Conservation (phyloP, 495 filamentous ascomycete species). For the Penicillium turbatum region DNA sequence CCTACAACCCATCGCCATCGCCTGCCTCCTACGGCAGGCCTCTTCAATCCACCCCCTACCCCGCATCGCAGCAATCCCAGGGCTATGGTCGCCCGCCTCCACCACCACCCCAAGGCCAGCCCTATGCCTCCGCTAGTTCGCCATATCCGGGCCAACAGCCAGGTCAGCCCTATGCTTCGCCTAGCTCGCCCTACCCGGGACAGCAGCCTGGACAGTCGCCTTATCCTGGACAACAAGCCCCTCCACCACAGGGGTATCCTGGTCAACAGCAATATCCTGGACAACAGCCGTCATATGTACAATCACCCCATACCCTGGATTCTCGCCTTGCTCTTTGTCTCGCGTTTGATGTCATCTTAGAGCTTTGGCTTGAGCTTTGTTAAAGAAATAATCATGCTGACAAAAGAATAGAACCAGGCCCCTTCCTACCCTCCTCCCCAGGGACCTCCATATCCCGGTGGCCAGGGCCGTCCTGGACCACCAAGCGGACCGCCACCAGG, state of each 20-base stretch:
- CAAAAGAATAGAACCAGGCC: slow-evolving; percentile 17
- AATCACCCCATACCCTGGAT: slow-evolving; percentile 13
- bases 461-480: slow-evolving; percentile 28
- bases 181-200: slow-evolving; percentile 33
- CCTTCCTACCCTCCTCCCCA: slow-evolving; percentile 30
- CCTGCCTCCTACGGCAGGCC: slow-evolving; percentile 30
- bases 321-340: neutral
- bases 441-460: slow-evolving; percentile 32
- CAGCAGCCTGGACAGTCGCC: slow-evolving; percentile 17
- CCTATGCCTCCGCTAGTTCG: slow-evolving; percentile 26
- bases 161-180: slow-evolving; percentile 34
- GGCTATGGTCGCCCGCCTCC: slow-evolving; percentile 29
- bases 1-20: slow-evolving; percentile 35
- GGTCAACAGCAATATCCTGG: slow-evolving; percentile 24
- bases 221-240: slow-evolving; percentile 20
- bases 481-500: slow-evolving; percentile 3
- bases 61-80: slow-evolving; percentile 26
- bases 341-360: slow-evolving; percentile 6
- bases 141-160: slow-evolving; percentile 36
- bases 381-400: slow-evolving; percentile 13
- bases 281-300: slow-evolving; percentile 32
- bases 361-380: neutral
- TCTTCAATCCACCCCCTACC: slow-evolving; percentile 22
- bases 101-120: slow-evolving; percentile 31
- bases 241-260: slow-evolving; percentile 10